Conservation (phyloP, 768 basidiomycete species). For the Mycena galopus region DNA sequence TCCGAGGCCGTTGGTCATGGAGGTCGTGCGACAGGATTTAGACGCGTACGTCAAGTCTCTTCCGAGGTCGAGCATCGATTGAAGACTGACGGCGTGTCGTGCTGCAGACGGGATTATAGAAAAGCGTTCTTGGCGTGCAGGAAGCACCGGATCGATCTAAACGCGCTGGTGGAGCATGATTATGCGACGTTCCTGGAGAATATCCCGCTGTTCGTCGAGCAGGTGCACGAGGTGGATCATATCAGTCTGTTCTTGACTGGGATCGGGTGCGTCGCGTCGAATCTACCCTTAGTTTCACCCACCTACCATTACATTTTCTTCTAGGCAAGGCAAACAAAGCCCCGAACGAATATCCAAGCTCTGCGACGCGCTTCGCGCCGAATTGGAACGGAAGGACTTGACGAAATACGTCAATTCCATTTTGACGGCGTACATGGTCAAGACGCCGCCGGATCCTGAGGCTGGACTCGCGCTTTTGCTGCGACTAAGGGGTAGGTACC, state of each 20-base stretch:
- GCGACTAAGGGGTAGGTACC: constrained; percentile 87
- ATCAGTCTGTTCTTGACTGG: constrained; percentile 92
- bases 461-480: constrained; percentile 82
- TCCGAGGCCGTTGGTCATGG: constrained; percentile 91
- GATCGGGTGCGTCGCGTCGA: constrained; percentile 73
- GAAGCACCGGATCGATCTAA: constrained; percentile 93
- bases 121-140: constrained; percentile 93
- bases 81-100: background rate
- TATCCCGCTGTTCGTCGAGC: constrained; percentile 80
- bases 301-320: constrained; percentile 25
- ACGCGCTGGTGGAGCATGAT: constrained; percentile 87
- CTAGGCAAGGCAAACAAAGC: constrained; percentile 71
- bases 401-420: constrained; percentile 91
- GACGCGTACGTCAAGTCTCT: constrained; percentile 65
- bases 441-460: constrained; percentile 92
- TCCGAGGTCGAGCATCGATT: background rate
- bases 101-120: constrained; percentile 76
- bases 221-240: constrained; percentile 91
- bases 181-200: constrained; percentile 73
- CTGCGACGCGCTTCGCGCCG: constrained; percentile 81
- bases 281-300: background rate
- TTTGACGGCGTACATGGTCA: constrained; percentile 93
- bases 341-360: constrained; percentile 73
- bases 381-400: constrained; percentile 79
- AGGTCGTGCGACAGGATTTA: constrained; percentile 83